These are phyloP conservation scores for Boletus subcaerulescens DNA, from an alignment of 768 basidiomycete species.

Conservation along the genomic window DNA sequence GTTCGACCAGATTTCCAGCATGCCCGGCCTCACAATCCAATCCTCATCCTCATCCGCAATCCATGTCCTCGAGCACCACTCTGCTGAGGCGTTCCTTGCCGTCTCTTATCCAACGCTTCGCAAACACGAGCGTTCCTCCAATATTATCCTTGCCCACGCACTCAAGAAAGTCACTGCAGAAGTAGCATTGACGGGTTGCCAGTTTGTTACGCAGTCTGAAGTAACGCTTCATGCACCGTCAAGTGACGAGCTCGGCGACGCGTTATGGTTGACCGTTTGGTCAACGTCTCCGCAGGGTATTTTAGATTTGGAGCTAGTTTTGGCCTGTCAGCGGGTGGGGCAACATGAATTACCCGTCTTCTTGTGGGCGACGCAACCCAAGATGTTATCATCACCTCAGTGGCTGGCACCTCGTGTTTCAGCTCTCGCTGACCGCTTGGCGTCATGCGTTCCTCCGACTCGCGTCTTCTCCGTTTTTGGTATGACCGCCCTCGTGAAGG, in stretches of 20 bases:
- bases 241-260: conserved; percentile 21
- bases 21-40: conserved; percentile 33
- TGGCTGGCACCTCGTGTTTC: conserved; percentile 36
- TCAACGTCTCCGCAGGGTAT: conserved; percentile 31
- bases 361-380: conserved; percentile 41
- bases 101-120: conserved; percentile 41
- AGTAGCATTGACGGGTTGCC: conserved; percentile 35
- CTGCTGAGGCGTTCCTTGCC: conserved; percentile 41
- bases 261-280: conserved; percentile 53
- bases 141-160: conserved; percentile 53
- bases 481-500: conserved; percentile 37
- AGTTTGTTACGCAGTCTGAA: conserved; percentile 36
- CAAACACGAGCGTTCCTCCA: conserved; percentile 46
- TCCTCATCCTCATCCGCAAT: conserved; percentile 14
- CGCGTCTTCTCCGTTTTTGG: conserved; percentile 56
- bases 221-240: conserved; percentile 26
- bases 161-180: conserved; percentile 41
- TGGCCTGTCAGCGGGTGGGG: conserved; percentile 46
- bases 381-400: conserved; percentile 22
- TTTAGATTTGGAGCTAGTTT: conserved; percentile 39
- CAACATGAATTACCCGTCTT: conserved; percentile 52
- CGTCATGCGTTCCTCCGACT: conserved; percentile 35
- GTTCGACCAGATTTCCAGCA: background rate
- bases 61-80: conserved; percentile 38
- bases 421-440: conserved; percentile 38